Evolutionary conservation across 2,329 filamentous ascomycete species (phyloP), one percentile per base, ranked within the genome.

Genomic region (Rhinocladiella mackenziei): DNA sequence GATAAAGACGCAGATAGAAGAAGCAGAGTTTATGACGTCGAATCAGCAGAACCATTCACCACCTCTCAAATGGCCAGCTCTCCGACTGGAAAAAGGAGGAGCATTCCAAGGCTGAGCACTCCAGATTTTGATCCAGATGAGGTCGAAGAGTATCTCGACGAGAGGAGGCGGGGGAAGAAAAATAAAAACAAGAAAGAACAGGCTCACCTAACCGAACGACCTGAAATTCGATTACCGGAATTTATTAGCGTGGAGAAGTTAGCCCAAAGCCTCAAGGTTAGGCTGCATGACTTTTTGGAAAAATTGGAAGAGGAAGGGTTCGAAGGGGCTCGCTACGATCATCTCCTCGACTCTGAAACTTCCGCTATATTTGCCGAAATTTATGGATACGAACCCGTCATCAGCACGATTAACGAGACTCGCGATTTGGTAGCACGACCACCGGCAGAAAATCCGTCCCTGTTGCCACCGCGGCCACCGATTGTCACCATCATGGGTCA

Each of bases 401-500:
- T 92, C 17, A 83, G 88, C 44, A 62, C 60, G 3, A 65, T 74
- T 62, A 58, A 82, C 13, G 80, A 83, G 34, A 63, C 69, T 1
- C 72, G 80, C 32, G 91, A 98, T 63, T 68, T 98, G 28, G 77
- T 76, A 50, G 76, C 85, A 17, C 78, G 82, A 8, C 83, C 88
- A 1, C 69, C 75, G 18, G 78, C 80, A 6, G 81, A 81, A 58
- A 86, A 91, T 62, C 76, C 72, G 36, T 79, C 84, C 0, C 13
- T 41, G 8, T 66, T 96, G 5, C 88, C 89, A 2, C 66, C 72
- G 23, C 80, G 94, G 11, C 91, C 92, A 5, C 94, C 92, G 0
- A 88, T 98, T 25, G 89, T 98, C 28, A 97, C 94, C 0, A 98
- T 98, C 60, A 98, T 98, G 94, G 92, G 92, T 2, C 92, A 98